A percentile compares a stretch with the other conserved stretches of the same genome.
Conservation (phyloP, 768 basidiomycete species). For the Tylopilus vinaceipallidus region DNA sequence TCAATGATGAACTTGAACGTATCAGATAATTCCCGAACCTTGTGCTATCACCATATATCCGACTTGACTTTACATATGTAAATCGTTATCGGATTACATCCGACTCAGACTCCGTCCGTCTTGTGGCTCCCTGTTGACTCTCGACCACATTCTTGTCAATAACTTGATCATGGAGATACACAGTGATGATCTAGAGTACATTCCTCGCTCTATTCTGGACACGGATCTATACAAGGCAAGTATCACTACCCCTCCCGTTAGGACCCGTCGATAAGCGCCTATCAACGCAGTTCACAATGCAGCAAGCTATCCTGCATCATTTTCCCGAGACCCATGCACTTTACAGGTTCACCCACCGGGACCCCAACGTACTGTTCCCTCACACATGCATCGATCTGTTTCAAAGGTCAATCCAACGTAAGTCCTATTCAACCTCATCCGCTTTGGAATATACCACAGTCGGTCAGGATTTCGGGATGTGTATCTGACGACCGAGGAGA, state of each 20-base stretch:
- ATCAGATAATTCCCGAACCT: too few species aligned
- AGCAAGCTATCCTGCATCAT: slow-evolving; percentile 80
- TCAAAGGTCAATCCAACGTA: slow-evolving; percentile 55
- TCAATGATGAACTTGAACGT: too few species aligned
- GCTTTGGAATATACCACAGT: slow-evolving; percentile 25
- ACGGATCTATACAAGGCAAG: slow-evolving; percentile 92
- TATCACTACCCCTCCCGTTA: background rate
- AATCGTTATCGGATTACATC: too few species aligned
- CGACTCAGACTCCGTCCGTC: too few species aligned
- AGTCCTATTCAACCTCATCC: slow-evolving; percentile 35
- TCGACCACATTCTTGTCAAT: background rate
- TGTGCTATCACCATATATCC: too few species aligned
- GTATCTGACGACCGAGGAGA: slow-evolving; percentile 57
- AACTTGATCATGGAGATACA: slow-evolving; percentile 12
- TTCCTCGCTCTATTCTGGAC: slow-evolving; percentile 67
- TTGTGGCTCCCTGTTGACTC: background rate
- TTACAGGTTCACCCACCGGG: slow-evolving; percentile 83
- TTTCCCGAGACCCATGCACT: slow-evolving; percentile 71
- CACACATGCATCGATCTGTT: slow-evolving; percentile 26
- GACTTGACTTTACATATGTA: too few species aligned
- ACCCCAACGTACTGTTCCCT: slow-evolving; percentile 61
- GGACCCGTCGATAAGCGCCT: background rate
- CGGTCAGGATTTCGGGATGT: slow-evolving; percentile 66
- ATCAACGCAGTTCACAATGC: slow-evolving; percentile 84
- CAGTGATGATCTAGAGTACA: slow-evolving; percentile 13